Evolutionary conservation across 352 stramenopile genomes (phyloP).

Genomic region (Thraustotheca clavata): DNA sequence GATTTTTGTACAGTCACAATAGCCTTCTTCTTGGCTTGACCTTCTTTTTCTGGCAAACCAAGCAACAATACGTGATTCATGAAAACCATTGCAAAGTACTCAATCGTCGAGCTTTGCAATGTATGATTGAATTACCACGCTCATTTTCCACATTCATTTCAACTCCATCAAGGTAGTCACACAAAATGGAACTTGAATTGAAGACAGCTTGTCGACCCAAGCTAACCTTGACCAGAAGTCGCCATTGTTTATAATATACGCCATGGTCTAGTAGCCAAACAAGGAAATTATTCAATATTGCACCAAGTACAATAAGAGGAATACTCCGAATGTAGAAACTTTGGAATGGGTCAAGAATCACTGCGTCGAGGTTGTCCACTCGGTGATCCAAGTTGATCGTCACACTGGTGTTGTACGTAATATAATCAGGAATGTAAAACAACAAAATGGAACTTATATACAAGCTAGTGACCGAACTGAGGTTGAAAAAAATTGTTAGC

Average conservation of each 20-base stretch:
- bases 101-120: neutral
- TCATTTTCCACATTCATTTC: neutral
- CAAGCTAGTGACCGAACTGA: neutral
- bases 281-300: neutral
- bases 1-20: too few species aligned
- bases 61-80: slow-evolving; percentile 11
- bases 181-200: neutral
- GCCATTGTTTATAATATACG: neutral
- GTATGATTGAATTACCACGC: neutral
- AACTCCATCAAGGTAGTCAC: neutral
- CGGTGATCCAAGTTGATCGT: neutral
- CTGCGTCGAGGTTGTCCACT: neutral
- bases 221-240: neutral
- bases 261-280: neutral
- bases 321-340: slow-evolving; percentile 13
- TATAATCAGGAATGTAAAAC: slow-evolving; percentile 1
- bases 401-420: slow-evolving; percentile 8
- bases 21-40: neutral
- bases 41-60: slow-evolving; percentile 12
- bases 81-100: slow-evolving; percentile 21
- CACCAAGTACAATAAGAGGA: neutral
- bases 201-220: slow-evolving; percentile 5
- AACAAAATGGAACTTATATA: slow-evolving; percentile 4
- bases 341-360: neutral
- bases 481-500: neutral